Base-by-base conservation (phyloP, 2,329 filamentous ascomycete genomes). In the Apiospora sp. region DNA sequence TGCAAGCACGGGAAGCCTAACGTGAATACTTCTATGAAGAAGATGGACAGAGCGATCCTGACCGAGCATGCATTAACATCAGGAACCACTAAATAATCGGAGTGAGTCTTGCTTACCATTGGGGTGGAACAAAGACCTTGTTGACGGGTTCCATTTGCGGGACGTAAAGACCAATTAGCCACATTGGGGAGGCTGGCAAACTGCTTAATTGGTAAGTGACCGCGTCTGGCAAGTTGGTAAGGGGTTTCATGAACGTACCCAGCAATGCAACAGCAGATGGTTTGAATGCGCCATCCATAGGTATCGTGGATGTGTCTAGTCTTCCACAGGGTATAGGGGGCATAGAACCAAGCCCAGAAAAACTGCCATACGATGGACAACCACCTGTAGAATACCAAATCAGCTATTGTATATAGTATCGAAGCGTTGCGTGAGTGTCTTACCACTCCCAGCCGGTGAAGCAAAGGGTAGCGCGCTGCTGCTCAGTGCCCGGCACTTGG, bases 271-370 rank as follows among this genome's bases (percentile, higher is more conserved):
- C 86, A 88, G 3, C 81, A 83, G 54, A 90, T 88, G 44, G 91
- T 93, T 78, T 92, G 91, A 7, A 87, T 78, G 14, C 90, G 85
- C 91, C 91, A 93, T 72, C 90, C 88, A 76, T 92, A 89, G 8
- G 90, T 91, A 77, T 93, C 91, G 43, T 85, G 85, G 75, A 93
- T 89, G 30, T 85, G 82, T 10, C 90, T 86, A 49, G 91, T 87
- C 75, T 88, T 86, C 86, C 88, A 92, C 4, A 93, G 85, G 74
- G 92, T 84, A 76, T 87, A 84, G 27, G 91, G 90, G 3, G 90
- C 90, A 73, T 90, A 86, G 64, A 90, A 79, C 86, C 88, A 92
- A 19, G 89, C 86, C 90, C 90, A 92, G 72, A 90, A 81, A 70
- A 91, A 84, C 75, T 92, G 90, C 90, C 90, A 92, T 70, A 91